These are phyloP conservation scores for Colletotrichum sp. DNA, from an alignment of 2,329 filamentous ascomycete species.

Conservation along the genomic window DNA sequence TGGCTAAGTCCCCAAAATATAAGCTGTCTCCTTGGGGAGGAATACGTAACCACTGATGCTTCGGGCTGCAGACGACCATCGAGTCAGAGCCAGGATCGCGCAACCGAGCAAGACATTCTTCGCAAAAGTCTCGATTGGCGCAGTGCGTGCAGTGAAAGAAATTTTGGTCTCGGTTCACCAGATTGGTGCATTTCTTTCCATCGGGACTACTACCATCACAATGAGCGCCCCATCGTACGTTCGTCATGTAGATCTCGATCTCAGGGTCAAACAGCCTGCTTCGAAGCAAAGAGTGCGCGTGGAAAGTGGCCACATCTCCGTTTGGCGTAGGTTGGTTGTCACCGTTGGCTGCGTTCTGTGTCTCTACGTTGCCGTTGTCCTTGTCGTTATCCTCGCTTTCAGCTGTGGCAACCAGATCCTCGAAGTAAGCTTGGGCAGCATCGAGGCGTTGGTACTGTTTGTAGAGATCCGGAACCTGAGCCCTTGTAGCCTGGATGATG, in stretches of 20 bases:
- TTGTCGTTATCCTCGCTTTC: background rate
- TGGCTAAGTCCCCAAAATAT: background rate
- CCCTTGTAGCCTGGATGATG: background rate
- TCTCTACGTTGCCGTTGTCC: background rate
- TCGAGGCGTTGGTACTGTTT: background rate
- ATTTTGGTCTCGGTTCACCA: background rate
- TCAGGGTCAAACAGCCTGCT: background rate
- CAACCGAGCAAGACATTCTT: background rate
- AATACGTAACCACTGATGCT: background rate
- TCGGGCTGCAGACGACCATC: background rate
- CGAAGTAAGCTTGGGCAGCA: background rate
- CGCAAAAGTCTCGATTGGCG: background rate
- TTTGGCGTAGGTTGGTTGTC: background rate
- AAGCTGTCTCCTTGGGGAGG: background rate
- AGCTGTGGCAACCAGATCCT: background rate
- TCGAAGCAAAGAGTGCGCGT: background rate
- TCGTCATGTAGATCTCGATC: background rate
- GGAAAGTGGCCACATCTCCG: accelerated
- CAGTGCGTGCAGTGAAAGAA: background rate
- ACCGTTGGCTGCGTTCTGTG: background rate
- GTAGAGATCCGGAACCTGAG: background rate
- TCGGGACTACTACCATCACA: background rate
- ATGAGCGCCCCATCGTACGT: background rate
- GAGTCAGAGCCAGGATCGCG: background rate
- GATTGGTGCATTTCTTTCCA: background rate